Conservation (phyloP, 2,329 filamentous ascomycete genomes). For the Pyrenophora tritici-repentis region DNA sequence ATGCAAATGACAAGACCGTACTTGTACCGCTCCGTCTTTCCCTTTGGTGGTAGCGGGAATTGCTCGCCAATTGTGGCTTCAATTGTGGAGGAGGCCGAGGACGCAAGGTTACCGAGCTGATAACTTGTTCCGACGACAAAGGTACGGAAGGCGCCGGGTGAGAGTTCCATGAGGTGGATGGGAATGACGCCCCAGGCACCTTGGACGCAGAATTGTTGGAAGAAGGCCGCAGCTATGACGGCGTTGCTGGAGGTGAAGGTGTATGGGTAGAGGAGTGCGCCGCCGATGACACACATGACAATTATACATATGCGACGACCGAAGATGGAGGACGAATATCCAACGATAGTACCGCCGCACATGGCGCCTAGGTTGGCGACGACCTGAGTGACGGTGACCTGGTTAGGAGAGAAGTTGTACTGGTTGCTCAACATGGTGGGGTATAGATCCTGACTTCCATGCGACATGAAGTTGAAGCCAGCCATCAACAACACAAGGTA, state of each 20-base stretch:
- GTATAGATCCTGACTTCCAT: constrained; percentile 72
- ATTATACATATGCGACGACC: constrained; percentile 56
- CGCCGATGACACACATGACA: constrained; percentile 63
- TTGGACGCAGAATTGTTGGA: constrained; percentile 63
- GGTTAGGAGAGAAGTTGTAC: constrained; percentile 58
- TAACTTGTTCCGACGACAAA: constrained; percentile 76
- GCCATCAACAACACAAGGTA: constrained; percentile 89
- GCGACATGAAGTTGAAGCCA: constrained; percentile 90
- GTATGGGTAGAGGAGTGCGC: constrained; percentile 82
- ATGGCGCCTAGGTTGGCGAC: constrained; percentile 58
- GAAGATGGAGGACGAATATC: constrained; percentile 54
- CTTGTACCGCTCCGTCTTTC: constrained; percentile 44
- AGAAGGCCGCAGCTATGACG: constrained; percentile 81
- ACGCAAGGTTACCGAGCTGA: constrained; percentile 77
- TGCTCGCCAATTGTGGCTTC: constrained; percentile 74
- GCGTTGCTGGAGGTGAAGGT: constrained; percentile 66
- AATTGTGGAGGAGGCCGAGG: constrained; percentile 72
- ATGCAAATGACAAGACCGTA: constrained; percentile 88
- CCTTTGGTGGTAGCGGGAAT: constrained; percentile 68
- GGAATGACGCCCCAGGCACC: constrained; percentile 54
- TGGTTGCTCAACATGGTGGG: constrained; percentile 65
- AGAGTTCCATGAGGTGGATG: constrained; percentile 78
- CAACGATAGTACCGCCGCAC: constrained; percentile 53
- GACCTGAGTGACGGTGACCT: constrained; percentile 56
- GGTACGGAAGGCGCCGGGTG: constrained; percentile 72